Percentiles rank a stretch among this genome's conserved stretches.
Conservation (phyloP, 73 alveolate genomes). For the Paramecium octaurelia region DNA sequence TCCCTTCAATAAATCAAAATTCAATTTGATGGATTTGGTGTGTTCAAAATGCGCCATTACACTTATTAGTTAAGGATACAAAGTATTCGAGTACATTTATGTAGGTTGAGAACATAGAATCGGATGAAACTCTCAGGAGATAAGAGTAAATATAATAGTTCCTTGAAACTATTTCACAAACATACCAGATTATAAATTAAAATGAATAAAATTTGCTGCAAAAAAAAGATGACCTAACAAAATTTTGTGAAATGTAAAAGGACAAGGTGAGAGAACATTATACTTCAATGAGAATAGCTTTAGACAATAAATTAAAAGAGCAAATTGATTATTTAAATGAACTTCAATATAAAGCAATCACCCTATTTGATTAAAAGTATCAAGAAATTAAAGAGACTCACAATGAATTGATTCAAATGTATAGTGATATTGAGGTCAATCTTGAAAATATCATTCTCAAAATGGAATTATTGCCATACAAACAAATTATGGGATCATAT, state of each 20-base stretch:
- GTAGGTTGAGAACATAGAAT: neutral
- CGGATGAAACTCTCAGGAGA: neutral
- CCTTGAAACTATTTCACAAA: neutral
- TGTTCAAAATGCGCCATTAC: conserved; percentile 4
- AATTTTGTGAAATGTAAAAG: neutral
- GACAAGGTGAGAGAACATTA: neutral
- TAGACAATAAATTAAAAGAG: neutral
- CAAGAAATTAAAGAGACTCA: neutral
- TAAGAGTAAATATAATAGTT: neutral
- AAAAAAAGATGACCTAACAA: neutral
- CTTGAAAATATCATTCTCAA: neutral
- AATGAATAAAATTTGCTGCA: neutral
- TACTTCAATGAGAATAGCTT: neutral
- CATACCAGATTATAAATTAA: neutral
- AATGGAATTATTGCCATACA: neutral
- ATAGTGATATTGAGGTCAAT: neutral
- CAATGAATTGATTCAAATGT: neutral
- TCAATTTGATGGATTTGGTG: neutral
- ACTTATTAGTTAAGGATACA: neutral
- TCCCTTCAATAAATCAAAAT: neutral
- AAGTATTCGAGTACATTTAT: neutral
- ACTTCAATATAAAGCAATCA: neutral
- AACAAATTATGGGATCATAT: neutral
- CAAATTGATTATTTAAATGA: neutral
- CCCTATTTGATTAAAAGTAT: neutral